These are phyloP conservation scores for Hymenoscyphus infarciens DNA, from an alignment of 2,329 filamentous ascomycete genomes.

Conservation along the genomic window DNA sequence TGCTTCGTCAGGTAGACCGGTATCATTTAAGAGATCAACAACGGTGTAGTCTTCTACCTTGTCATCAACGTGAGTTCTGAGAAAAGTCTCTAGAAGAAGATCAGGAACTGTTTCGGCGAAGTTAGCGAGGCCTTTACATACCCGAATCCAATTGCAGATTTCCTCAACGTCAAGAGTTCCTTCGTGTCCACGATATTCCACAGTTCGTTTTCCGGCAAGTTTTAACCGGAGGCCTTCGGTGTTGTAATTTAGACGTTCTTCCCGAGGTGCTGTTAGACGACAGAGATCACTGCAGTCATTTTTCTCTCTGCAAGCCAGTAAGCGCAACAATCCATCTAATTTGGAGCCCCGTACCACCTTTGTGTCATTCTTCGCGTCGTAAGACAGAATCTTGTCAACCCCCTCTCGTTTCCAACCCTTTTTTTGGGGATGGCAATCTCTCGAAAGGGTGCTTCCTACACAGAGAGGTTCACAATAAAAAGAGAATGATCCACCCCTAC, in stretches of 20 bases:
- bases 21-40: not conserved
- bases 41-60: not conserved
- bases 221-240: not conserved
- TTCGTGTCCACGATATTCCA: not conserved
- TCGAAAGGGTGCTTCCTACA: too few relatives aligned
- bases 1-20: not conserved
- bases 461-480: too few relatives aligned
- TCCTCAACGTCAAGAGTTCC: not conserved
- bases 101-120: not conserved
- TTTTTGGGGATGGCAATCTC: too few relatives aligned
- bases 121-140: not conserved
- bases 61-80: not conserved
- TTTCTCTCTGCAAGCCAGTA: too few relatives aligned
- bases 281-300: too few relatives aligned
- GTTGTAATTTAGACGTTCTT: not conserved
- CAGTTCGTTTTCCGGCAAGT: not conserved
- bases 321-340: too few relatives aligned
- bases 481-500: too few relatives aligned
- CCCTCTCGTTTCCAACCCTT: too few relatives aligned
- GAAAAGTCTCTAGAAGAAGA: not conserved
- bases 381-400: too few relatives aligned
- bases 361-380: too few relatives aligned
- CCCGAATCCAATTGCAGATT: not conserved
- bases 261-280: too few relatives aligned
- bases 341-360: too few relatives aligned